Base-by-base conservation (phyloP, 495 filamentous ascomycete species). In the Trichoderma asperelloides region DNA sequence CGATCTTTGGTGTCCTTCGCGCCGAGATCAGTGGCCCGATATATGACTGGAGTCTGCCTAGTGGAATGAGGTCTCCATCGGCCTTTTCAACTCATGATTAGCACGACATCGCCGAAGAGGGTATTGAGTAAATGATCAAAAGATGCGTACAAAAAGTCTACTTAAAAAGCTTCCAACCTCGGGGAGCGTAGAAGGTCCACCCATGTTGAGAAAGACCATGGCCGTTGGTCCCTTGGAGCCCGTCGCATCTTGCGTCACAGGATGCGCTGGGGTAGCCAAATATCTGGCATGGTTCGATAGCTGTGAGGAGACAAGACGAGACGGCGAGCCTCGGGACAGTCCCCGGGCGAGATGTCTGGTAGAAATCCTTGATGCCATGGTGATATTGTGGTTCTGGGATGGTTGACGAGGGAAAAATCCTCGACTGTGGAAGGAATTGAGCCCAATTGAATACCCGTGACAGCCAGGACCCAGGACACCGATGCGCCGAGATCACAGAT, bases 181-280 rank as follows among this genome's bases (percentile, higher is more conserved):
- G 66, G 88, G 82, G 13, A 88, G 87, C 7, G 90, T 97, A 16
- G 92, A 92, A 8, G 96, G 96, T 12, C 96, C 96, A 66, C 96
- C 96, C 96, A 99, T 99, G 79, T 99, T 99, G 76, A 99, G 84
- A 69, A 99, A 96, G 7, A 99, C 94, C 85, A 99, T 96, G 47
- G 96, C 96, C 0, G 96, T 99, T n/a, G 82, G 82, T 5, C 83
- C 83, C 63, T 77, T 78, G 2, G 79, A 80, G 13, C 76, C 77
- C 16, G 70, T 65, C 8, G 73, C 67, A 84, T 89, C 81, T 73
- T 92, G 89, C 5, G 88, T 91, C 5, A 92, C 90, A 4, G 93
- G 90, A 3, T 89, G 89, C 0, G 84, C 84, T 33, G 86, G 82
- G 37, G 87, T 91, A 23, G 90, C 89, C 64, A 91, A 80, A 69